A percentile compares a stretch with the other conserved stretches of the same genome.
Evolutionary conservation across 140 eudicot species (phyloP).

Genomic region (Flaveria floridana): DNA sequence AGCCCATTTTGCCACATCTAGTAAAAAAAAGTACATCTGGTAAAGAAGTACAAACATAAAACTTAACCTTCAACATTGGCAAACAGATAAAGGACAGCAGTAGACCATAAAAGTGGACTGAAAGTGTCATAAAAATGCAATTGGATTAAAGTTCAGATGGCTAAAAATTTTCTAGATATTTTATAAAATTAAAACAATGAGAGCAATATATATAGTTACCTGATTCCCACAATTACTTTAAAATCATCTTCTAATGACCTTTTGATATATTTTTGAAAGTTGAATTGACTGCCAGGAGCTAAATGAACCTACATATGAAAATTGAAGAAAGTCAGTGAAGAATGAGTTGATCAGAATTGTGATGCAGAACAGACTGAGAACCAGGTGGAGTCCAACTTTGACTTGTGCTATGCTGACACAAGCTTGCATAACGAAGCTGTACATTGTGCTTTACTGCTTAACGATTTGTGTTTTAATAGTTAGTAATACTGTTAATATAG

Average conservation of each 20-base stretch:
- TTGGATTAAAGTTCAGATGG: constrained; percentile 12
- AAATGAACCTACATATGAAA: constrained; percentile 47
- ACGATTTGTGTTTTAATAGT: background rate
- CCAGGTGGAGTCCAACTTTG: background rate
- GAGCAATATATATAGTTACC: constrained; percentile 33
- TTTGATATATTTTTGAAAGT: constrained; percentile 66
- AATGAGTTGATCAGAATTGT: constrained; percentile 13
- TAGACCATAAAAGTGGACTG: constrained; percentile 79
- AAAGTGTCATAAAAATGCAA: constrained; percentile 24
- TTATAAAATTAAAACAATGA: constrained; percentile 5
- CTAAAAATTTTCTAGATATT: background rate
- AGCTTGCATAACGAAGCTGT: no score
- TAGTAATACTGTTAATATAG: background rate
- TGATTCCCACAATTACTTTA: constrained; percentile 62
- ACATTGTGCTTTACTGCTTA: no score
- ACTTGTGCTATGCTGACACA: no score
- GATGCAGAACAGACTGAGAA: constrained; percentile 1
- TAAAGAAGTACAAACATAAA: constrained; percentile 21
- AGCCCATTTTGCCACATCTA: background rate
- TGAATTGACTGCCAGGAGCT: constrained; percentile 60
- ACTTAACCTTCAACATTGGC: constrained; percentile 69
- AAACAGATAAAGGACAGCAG: constrained; percentile 71
- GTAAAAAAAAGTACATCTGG: constrained; percentile 11
- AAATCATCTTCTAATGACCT: constrained; percentile 67
- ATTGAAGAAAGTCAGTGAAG: constrained; percentile 3